phyloP scores from a whole-genome alignment of 352 stramenopile genomes.

The Phytophthora capsici region DNA sequence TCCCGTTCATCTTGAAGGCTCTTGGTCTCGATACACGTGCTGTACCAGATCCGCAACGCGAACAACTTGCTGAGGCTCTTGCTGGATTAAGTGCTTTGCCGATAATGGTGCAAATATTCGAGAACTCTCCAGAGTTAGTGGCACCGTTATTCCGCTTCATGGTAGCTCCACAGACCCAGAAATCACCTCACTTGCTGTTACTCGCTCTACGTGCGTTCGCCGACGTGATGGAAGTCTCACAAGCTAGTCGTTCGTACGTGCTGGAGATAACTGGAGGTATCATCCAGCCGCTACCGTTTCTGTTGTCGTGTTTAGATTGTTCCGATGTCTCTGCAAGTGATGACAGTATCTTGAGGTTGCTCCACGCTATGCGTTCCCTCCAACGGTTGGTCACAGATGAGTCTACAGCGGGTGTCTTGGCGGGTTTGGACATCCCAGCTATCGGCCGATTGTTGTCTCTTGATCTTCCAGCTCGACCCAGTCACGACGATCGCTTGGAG shows the following conservation, averaged over 20 bases:
- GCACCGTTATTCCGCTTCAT: slow-evolving; percentile 64
- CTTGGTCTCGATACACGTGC: slow-evolving; percentile 19
- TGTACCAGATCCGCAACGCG: slow-evolving; percentile 18
- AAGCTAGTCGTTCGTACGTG: slow-evolving; percentile 47
- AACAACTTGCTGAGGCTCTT: slow-evolving; percentile 31
- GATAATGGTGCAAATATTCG: slow-evolving; percentile 18
- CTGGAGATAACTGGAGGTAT: slow-evolving; percentile 34
- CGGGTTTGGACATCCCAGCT: slow-evolving; percentile 36
- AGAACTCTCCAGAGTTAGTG: slow-evolving; percentile 47
- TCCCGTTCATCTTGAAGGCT: slow-evolving; percentile 47
- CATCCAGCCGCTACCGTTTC: slow-evolving; percentile 43
- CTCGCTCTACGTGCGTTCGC: slow-evolving; percentile 52
- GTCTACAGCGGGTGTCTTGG: slow-evolving; percentile 41
- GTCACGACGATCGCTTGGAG: slow-evolving; percentile 30
- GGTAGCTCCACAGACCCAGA: slow-evolving; percentile 42
- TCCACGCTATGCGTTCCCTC: slow-evolving; percentile 54
- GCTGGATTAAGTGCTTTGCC: slow-evolving; percentile 20
- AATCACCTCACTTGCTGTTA: slow-evolving; percentile 39
- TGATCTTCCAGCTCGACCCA: slow-evolving; percentile 9
- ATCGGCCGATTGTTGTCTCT: slow-evolving; percentile 46
- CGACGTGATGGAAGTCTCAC: slow-evolving; percentile 59
- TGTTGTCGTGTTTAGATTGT: slow-evolving; percentile 55
- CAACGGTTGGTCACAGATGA: slow-evolving; percentile 68
- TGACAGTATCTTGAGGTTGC: slow-evolving; percentile 39
- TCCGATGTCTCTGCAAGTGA: slow-evolving; percentile 17